Evolutionary conservation across 305 asterid genomes (phyloP), one percentile per base, ranked within the genome.

Genomic region (Fraxinus dipetala): DNA sequence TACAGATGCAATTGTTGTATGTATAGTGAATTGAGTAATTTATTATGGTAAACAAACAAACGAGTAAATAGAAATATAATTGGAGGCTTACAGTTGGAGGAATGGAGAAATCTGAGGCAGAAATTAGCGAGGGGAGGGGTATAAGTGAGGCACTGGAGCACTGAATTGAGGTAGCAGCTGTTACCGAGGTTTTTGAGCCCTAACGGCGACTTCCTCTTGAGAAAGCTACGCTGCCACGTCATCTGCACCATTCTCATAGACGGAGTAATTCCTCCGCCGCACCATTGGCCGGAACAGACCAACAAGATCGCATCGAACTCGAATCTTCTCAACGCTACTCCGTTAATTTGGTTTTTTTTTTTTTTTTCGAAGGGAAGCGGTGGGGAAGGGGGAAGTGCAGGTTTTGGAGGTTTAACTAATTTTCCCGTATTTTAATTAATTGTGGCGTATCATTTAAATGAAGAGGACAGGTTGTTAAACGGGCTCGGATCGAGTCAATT

Each of bases 151-250:
- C 99, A 96, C 94, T 96, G 99, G 32, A 96, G 98, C 13, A 96
- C 99, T 82, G 99, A 96, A 89, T 96, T 96, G 85, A 96, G 93
- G 85, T 96, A 96, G 88, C 99, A 96, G 80, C 95, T 88, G 83
- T 96, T 96, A 89, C 99, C 99, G 76, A 96, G 91, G 89, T 96
- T 96, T 80, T 89, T 90, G 77, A 96, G 94, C 92, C 99, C 99
- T 91, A 96, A 75, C 20, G 99, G 99, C 78, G 97, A 86, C 83
- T 92, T 86, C 87, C 93, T 95, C 90, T 92, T 94, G 78, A 92
- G 92, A 54, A 91, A 88, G 88, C 89, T 90, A 84, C 96, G 92
- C 92, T 91, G 98, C 99, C 99, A 96, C 91, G 93, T 91, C 99
- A 96, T 95, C 91, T 96, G 97, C 97, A 92, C 90, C 90, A 86